Evolutionary conservation across 2,329 filamentous ascomycete genomes (phyloP), one percentile per base, ranked within the genome.

Genomic region (Parasarocladium wereldwijsianum): DNA sequence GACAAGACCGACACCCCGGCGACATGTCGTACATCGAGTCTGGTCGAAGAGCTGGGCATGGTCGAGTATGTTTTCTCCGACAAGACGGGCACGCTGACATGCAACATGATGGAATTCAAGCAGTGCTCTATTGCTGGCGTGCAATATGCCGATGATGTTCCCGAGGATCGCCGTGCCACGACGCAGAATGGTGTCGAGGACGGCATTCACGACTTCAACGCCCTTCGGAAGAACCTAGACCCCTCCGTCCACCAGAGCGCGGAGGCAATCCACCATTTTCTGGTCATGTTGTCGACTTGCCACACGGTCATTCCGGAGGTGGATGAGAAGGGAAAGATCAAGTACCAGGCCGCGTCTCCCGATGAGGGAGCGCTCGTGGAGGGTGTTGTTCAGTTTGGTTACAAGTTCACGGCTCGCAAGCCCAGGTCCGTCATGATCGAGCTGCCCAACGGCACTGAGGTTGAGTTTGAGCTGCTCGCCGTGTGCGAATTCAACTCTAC

Each of bases 1-100:
- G 82, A 93, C 44, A 82, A 84, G 49, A 93, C 78, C 1, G 86
- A 98, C 45, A 98, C 87, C 0, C 85, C 90, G 9, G 86, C 90
- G 5, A 93, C 90, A 40, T 98, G 90, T 55, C 74, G 90, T 43
- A 98, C 90, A 1, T 96, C 87, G 3, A 94, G 86, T 40, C 62
- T 98, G 48, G 90, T 98, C 8, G 90, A 98, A 57, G 92, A 98
- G 48, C 60, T 98, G 25, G 90, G 90, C 32, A 93, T 96, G 68
- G 92, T 98, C 25, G 90, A 96, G 47, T 98, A 92, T 46, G 90
- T 98, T 39, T 98, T 98, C 52, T 94, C 85, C 0, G 87, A 96
- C 62, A 96, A 96, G 62, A 96, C 87, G 2, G 87, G 87, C 24
- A 96, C 87, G 4, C 61, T 96, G 45, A 96, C 87, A n/a, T 93